These are phyloP conservation scores for Speleostelium caveatum DNA, from an alignment of 78 protist species.

Conservation along the genomic window DNA sequence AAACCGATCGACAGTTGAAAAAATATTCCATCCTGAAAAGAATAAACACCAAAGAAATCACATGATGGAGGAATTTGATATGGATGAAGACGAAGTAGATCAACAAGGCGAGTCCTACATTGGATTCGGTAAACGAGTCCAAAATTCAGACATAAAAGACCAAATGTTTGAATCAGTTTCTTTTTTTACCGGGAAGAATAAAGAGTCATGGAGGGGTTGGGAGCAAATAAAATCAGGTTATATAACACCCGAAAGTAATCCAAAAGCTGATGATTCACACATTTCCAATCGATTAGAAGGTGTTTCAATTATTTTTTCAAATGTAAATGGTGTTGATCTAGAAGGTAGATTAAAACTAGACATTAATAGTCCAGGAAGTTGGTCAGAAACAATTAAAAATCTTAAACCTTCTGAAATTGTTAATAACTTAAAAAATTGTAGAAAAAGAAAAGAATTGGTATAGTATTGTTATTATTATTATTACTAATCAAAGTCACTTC, in stretches of 20 bases:
- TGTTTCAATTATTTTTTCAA: constrained; percentile 33
- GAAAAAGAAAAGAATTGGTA: neutral
- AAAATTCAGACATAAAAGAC: neutral
- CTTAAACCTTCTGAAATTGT: constrained; percentile 40
- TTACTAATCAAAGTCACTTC: no score
- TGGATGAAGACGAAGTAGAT: neutral
- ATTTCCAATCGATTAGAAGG: constrained; percentile 28
- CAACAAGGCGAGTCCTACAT: neutral
- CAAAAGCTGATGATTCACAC: constrained; percentile 43
- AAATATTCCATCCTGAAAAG: neutral
- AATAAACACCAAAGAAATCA: neutral
- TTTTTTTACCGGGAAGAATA: constrained; percentile 22
- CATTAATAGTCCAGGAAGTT: neutral
- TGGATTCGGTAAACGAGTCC: constrained; percentile 6
- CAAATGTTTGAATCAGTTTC: constrained; percentile 9
- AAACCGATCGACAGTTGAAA: neutral
- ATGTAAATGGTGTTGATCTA: constrained; percentile 19
- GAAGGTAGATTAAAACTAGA: constrained; percentile 50
- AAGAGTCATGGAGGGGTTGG: constrained; percentile 43
- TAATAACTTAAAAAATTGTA: constrained; percentile 19
- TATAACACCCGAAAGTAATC: constrained; percentile 49
- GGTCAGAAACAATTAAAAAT: neutral
- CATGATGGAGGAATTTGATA: neutral
- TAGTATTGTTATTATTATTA: neutral
- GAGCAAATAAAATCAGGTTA: constrained; percentile 54